Base-by-base conservation (phyloP, 2,329 filamentous ascomycete genomes). In the Pleurostoma richardsiae region DNA sequence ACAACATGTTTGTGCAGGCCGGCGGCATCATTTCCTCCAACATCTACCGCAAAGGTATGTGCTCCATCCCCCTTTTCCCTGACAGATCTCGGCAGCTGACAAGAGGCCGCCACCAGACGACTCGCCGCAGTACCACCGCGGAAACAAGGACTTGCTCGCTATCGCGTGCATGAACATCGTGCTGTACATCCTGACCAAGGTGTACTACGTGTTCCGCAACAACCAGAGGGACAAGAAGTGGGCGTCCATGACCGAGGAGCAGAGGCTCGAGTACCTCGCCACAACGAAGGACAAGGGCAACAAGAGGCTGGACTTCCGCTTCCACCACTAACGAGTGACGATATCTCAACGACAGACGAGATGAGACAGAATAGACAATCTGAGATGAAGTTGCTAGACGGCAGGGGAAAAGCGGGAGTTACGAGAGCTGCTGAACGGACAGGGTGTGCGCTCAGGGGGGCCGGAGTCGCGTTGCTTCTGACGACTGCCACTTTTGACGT, bases 1-100 rank as follows among this genome's bases (percentile, higher is more conserved):
- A 85, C 61, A 85, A 85, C 56, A 76, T 76, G 70, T 69, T 63
- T 29, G 66, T 71, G 2, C 72, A 76, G 53, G 63, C 66, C 0
- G 63, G 65, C n/a, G 62, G 59, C 1, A 68, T 75, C 30, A 70
- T 70, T 43, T 53, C 59, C 1, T 61, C 64, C 30, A 72, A 72
- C 48, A 66, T 71, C 7, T 71, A 70, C 48, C 60, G 66, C 4
- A 49, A 55, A 28, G 56, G 63, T 64, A 52, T 42, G 33, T 8
- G 33, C 33, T 36, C 33, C 33, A 36, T 8, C 33, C n/a, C 33
- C n/a, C 33, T 36, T 8, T 19, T 19, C 19, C 19, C 19, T 19
- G 19, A 19, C 19, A 19, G 19, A 19, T 19, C 19, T 19, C 26
- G 27, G 4, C 29, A 4, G 10, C 29, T 4, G 1, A 4, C 0